Percentiles rank a stretch among this genome's conserved stretches.
phyloP scores from a whole-genome alignment of 805 yeast genomes.

The Wickerhamomyces mucosus region DNA sequence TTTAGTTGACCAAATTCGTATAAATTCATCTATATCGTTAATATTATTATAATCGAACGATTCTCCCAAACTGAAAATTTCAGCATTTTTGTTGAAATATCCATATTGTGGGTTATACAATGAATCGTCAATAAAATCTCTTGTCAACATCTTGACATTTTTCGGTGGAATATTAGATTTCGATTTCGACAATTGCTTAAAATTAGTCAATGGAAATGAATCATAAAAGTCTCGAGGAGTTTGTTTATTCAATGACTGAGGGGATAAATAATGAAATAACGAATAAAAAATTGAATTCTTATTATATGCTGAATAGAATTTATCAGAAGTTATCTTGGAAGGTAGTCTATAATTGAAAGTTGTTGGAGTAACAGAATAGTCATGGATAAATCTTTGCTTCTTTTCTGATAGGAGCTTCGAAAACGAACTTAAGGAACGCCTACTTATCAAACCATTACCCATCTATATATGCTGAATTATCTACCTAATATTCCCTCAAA shows the following conservation, averaged over 20 bases:
- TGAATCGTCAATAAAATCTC: conserved; percentile 81
- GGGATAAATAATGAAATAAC: conserved; percentile 9
- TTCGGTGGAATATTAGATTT: conserved; percentile 36
- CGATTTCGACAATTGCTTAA: conserved; percentile 17
- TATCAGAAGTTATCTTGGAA: background rate
- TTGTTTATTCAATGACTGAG: conserved; percentile 10
- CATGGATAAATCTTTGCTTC: conserved; percentile 5
- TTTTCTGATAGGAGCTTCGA: too few relatives aligned
- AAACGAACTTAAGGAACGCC: too few relatives aligned
- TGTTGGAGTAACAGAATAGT: conserved; percentile 16
- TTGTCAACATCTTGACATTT: conserved; percentile 57
- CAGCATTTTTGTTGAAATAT: conserved; percentile 70
- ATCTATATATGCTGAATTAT: too few relatives aligned
- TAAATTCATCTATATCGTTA: conserved; percentile 57
- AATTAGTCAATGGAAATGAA: conserved; percentile 11
- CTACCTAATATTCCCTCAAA: too few relatives aligned
- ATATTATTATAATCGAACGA: conserved; percentile 56
- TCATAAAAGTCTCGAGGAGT: conserved; percentile 14
- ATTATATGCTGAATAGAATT: conserved; percentile 2
- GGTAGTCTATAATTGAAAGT: conserved; percentile 16
- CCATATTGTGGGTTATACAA: conserved; percentile 78
- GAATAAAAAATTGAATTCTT: conserved; percentile 8
- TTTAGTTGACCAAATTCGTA: conserved; percentile 56
- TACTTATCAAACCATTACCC: too few relatives aligned
- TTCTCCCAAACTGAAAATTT: conserved; percentile 56